A percentile compares a stretch with the other conserved stretches of the same genome.
Evolutionary conservation across 2,329 filamentous ascomycete species (phyloP).

Genomic region (Fusarium anthophilum): DNA sequence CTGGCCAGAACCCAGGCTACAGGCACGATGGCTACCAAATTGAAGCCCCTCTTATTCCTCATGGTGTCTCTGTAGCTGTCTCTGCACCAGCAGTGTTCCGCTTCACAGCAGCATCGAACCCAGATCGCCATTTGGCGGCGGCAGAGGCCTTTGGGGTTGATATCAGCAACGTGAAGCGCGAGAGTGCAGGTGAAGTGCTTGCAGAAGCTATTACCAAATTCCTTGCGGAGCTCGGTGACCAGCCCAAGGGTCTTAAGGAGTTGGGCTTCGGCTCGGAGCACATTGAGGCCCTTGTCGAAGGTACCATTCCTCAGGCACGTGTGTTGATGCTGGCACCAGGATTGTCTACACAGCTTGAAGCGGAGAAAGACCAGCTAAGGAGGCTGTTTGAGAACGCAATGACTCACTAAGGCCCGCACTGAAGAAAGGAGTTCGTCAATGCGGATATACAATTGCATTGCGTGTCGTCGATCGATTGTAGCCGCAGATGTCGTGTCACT

Average conservation of each 20-base stretch:
- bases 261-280: slow-evolving; percentile 82
- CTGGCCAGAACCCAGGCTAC: slow-evolving; percentile 91
- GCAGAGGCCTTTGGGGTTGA: slow-evolving; percentile 94
- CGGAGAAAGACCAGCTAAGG: slow-evolving; percentile 77
- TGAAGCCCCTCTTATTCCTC: slow-evolving; percentile 82
- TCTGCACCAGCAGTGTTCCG: slow-evolving; percentile 93
- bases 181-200: slow-evolving; percentile 89
- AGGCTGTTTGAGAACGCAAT: slow-evolving; percentile 72
- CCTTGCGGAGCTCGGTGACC: slow-evolving; percentile 83
- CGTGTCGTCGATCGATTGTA: slow-evolving; percentile 23
- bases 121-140: slow-evolving; percentile 87
- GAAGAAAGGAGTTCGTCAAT: slow-evolving; percentile 15
- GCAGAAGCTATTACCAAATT: slow-evolving; percentile 85
- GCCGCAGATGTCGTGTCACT: slow-evolving; percentile 3
- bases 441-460: slow-evolving; percentile 26
- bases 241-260: slow-evolving; percentile 85
- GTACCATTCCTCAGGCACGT: slow-evolving; percentile 89
- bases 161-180: slow-evolving; percentile 84
- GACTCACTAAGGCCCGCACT: slow-evolving; percentile 44
- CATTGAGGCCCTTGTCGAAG: slow-evolving; percentile 87
- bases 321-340: slow-evolving; percentile 93
- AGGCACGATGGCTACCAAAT: slow-evolving; percentile 88
- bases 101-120: slow-evolving; percentile 92
- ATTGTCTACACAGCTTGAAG: slow-evolving; percentile 73
- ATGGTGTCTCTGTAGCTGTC: slow-evolving; percentile 94